Base-by-base conservation (phyloP, 441 rosid species). In the Jatropha podagrica region DNA sequence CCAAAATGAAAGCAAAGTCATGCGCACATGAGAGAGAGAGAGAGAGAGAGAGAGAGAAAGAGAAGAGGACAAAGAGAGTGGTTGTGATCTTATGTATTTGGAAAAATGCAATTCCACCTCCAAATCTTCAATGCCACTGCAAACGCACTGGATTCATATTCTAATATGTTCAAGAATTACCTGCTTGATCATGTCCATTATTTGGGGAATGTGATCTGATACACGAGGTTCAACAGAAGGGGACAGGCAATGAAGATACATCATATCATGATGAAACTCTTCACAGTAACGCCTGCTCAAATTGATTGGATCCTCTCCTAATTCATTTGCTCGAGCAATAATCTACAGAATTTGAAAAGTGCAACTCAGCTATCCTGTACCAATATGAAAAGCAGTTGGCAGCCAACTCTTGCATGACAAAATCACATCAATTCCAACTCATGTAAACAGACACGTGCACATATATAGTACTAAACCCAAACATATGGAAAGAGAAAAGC, bases 121-220 rank as follows among this genome's bases (percentile, higher is more conserved):
- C 14, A 10, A 68, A 51, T 12, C 7, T 15, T 68, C 3, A 51
- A 18, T 49, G 44, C 8, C 23, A 17, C 9, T 51, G 23, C 41
- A 51, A 37, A 46, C 12, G 17, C 46, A 37, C 12, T 6, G 8
- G 3, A 46, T 46, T 74, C 61, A 58, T 3, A 37, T 37, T 48
- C 62, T 54, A 38, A 10, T 23, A 32, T n/a, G 52, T 42, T 37
- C 26, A 55, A 17, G 20, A 72, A 9, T 7, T 74, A 94, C 97
- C 96, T 88, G 91, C 71, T 89, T 87, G 81, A 95, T 95, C 89
- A 95, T 85, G 82, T 91, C 87, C 18, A 92, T 81, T 69, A 95
- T 95, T 61, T 95, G 97, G 73, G 95, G 88, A 85, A 92, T 88
- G 81, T 95, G 98, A 84, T 91, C 92, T 0, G 98, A 95, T 52